Evolutionary conservation across 371 early-diverging fungal genomes (phyloP).

Genomic region (Rhizopus arrhizus): DNA sequence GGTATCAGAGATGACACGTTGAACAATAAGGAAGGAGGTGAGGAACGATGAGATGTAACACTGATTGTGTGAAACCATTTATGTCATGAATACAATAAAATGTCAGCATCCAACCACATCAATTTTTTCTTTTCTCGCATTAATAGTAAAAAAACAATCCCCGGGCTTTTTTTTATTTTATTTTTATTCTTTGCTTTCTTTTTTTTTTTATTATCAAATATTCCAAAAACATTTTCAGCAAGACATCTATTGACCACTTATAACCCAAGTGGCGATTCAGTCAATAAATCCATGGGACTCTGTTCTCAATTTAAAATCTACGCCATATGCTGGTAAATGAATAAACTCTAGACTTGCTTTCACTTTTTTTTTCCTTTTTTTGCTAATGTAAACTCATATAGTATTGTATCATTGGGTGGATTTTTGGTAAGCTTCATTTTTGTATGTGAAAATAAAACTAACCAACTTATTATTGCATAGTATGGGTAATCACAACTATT

Average conservation of each 20-base stretch:
- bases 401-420: conserved; percentile 53
- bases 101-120: background rate
- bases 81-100: background rate
- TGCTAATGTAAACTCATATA: background rate
- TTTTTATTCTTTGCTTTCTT: conserved; percentile 7
- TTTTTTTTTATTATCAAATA: background rate
- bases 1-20: too few species aligned
- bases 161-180: background rate
- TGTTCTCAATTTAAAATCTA: conserved; percentile 33
- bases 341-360: background rate
- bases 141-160: too few species aligned
- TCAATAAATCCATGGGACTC: background rate
- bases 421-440: conserved; percentile 40
- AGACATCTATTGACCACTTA: too few species aligned
- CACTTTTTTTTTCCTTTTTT: conserved; percentile 1
- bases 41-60: too few species aligned
- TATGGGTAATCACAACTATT: background rate
- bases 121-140: too few species aligned
- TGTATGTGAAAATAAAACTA: background rate
- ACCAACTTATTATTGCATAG: background rate
- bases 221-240: too few species aligned
- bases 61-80: too few species aligned
- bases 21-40: too few species aligned
- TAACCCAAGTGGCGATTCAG: too few species aligned
- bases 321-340: conserved; percentile 30